A percentile compares a stretch with the other conserved stretches of the same genome.
Conservation (phyloP, 1,284 basidiomycete species). For the Trichosporon coremiiforme region DNA sequence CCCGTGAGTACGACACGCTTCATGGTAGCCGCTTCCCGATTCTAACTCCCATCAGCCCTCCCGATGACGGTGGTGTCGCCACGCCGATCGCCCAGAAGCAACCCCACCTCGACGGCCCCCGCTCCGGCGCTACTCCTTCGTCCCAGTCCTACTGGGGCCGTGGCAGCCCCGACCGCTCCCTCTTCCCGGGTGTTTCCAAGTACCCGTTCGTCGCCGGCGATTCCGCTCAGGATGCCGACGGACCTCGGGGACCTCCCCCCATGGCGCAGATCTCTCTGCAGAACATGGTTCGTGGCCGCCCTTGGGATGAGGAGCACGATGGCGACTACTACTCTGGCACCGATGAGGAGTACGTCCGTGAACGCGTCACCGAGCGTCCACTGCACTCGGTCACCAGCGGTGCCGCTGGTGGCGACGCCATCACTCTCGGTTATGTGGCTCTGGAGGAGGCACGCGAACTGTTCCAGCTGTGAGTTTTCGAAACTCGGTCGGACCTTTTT, state of each 20-base stretch:
- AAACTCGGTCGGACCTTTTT: background rate
- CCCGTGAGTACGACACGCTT: slow-evolving; percentile 31
- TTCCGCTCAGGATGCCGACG: slow-evolving; percentile 6
- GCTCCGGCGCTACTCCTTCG: slow-evolving; percentile 13
- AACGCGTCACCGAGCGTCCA: slow-evolving; percentile 2
- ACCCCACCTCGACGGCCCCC: slow-evolving; percentile 20
- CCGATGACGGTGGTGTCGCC: slow-evolving; percentile 20
- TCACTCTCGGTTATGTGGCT: slow-evolving; percentile 38
- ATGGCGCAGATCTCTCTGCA: slow-evolving; percentile 27
- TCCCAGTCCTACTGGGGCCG: slow-evolving; percentile 27
- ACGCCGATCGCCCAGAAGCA: slow-evolving; percentile 26
- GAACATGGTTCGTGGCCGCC: slow-evolving; percentile 34
- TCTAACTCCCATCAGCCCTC: slow-evolving; percentile 11
- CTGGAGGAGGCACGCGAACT: slow-evolving; percentile 39
- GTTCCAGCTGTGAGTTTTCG: slow-evolving; percentile 39
- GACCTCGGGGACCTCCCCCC: slow-evolving; percentile 16
- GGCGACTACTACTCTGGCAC: slow-evolving; percentile 27
- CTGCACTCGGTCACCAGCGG: background rate
- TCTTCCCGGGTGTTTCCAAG: slow-evolving; percentile 25
- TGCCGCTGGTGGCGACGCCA: slow-evolving; percentile 15
- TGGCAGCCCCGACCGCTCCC: slow-evolving; percentile 25
- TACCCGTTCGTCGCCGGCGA: slow-evolving; percentile 33
- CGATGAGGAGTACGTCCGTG: slow-evolving; percentile 15
- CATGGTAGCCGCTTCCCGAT: background rate
- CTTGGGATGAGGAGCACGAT: slow-evolving; percentile 33